These are phyloP conservation scores for Hypoxylon sp. DNA, from an alignment of 2,329 filamentous ascomycete species.

Conservation along the genomic window DNA sequence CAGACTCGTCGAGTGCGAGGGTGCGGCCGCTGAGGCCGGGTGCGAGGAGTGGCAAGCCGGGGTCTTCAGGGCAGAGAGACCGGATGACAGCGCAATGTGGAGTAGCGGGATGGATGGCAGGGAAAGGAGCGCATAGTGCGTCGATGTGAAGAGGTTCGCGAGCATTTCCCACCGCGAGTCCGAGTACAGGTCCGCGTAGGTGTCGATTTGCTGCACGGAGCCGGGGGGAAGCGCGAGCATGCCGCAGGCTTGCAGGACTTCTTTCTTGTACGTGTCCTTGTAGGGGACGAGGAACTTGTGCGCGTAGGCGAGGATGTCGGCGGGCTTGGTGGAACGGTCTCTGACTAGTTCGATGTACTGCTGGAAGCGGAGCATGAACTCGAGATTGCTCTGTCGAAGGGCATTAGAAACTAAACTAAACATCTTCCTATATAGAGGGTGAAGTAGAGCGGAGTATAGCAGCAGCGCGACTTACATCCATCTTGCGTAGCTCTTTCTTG, in stretches of 20 bases:
- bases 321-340: conserved; percentile 73
- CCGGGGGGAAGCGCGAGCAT: conserved; percentile 81
- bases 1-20: conserved; percentile 65
- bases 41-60: conserved; percentile 84
- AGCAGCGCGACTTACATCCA: conserved; percentile 70
- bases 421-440: not conserved
- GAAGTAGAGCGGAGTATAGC: conserved; percentile 6
- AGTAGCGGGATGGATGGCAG: conserved; percentile 87
- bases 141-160: conserved; percentile 83
- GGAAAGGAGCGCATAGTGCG: conserved; percentile 87
- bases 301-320: conserved; percentile 86
- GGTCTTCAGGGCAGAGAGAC: conserved; percentile 94
- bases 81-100: conserved; percentile 90
- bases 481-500: conserved; percentile 91
- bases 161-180: conserved; percentile 80
- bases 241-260: conserved; percentile 81
- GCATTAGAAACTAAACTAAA: conserved; percentile 6
- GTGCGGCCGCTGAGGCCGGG: conserved; percentile 44
- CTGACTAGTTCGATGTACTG: conserved; percentile 95
- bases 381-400: conserved; percentile 69
- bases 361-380: conserved; percentile 93
- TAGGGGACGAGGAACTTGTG: conserved; percentile 84
- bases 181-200: conserved; percentile 76
- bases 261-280: conserved; percentile 74
- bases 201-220: conserved; percentile 57